phyloP scores from a whole-genome alignment of 139 green algal species.

The Monoraphidium neglectum region DNA sequence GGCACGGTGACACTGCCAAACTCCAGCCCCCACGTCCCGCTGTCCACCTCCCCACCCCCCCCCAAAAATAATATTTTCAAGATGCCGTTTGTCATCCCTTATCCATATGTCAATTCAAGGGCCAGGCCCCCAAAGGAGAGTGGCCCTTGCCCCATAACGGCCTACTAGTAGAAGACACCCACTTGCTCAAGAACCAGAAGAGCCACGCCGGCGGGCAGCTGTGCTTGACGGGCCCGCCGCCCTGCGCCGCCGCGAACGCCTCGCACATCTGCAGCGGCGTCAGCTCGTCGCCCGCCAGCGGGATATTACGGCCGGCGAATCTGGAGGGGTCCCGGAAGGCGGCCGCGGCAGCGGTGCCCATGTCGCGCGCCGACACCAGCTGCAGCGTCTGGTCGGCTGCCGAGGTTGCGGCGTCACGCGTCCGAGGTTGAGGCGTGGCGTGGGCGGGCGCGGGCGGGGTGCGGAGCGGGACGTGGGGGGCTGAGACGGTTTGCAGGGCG shows the following conservation, averaged over 20 bases:
- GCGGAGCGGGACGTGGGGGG: not conserved
- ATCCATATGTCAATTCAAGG: no score
- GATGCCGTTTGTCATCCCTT: no score
- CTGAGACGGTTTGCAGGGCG: not conserved
- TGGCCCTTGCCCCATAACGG: no score
- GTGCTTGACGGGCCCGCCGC: constrained; percentile 13
- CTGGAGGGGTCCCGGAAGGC: constrained; percentile 1
- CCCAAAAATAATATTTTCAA: no score
- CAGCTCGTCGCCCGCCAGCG: constrained; percentile 45
- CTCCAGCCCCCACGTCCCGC: no score
- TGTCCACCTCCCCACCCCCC: no score
- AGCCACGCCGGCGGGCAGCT: constrained; percentile 38
- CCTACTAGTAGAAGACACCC: no score
- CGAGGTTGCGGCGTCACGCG: no score
- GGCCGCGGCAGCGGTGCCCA: constrained; percentile 38
- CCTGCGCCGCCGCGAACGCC: constrained; percentile 31
- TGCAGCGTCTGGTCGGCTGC: constrained; percentile 31
- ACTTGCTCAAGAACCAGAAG: constrained; percentile 47
- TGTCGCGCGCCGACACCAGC: constrained; percentile 46
- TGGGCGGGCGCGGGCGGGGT: not conserved
- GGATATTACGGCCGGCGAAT: constrained; percentile 6
- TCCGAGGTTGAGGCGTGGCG: not conserved
- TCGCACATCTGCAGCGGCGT: constrained; percentile 44
- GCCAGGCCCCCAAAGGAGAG: no score
- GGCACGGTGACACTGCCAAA: no score